Evolutionary conservation across 257 asterid species (phyloP), one percentile per base, ranked within the genome.

Genomic region (Solanum chiquidenum): DNA sequence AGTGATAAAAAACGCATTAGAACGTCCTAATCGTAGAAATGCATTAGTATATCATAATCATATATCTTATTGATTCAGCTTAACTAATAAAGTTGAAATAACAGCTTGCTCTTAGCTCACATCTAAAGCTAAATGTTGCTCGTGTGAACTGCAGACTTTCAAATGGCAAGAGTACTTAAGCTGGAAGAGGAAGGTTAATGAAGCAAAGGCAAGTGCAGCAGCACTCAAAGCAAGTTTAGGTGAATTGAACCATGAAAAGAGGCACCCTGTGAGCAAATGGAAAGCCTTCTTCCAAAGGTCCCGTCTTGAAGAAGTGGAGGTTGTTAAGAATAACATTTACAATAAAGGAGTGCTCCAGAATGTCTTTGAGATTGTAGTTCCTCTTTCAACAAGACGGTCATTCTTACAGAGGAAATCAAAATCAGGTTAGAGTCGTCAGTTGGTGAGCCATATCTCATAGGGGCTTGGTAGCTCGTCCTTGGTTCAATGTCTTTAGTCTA

Each of bases 91-190:
- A 46, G 85, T 80, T 20, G 42, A 80, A 46, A 29, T 23, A 80
- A 25, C 85, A 16, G 69, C 10, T 49, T 80, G 42, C 13, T 79
- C 66, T 79, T 46, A 79, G 85, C 38, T 27, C 66, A 9, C 85
- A 80, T 80, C 42, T 46, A 49, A 80, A 80, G 44, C 85, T 29
- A 46, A 80, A 49, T 80, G 55, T 80, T 83, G 52, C 25, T 60
- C 37, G 7, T 83, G 40, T 80, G 86, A 12, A 62, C 86, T 91
- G 87, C 95, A 97, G 99, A 93, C 95, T 88, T 96, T 96, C 89
- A 97, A 96, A 91, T 97, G 99, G 99, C 92, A 94, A 86, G 99
- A 96, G n/a, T 89, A 95, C 49, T 87, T 96, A 90, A 91, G 93
- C 90, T 96, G 96, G 98, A 97, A 94, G 92, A 91, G 94, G 92